Evolutionary conservation across 2,329 filamentous ascomycete genomes (phyloP), one percentile per base, ranked within the genome.

Genomic region (Phialophora expanda): DNA sequence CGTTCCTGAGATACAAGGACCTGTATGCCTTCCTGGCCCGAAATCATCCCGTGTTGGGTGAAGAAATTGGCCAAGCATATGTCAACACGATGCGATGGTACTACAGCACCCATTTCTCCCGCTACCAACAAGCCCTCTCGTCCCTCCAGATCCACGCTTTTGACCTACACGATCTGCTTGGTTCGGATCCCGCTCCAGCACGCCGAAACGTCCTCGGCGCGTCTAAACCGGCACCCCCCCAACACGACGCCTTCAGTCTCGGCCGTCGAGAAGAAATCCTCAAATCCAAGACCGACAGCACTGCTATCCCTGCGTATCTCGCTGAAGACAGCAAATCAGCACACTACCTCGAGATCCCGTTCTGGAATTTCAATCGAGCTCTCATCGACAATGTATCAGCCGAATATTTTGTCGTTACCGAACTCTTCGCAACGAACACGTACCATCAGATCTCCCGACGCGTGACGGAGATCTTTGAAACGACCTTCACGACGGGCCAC

Each of bases 11-110:
- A 72, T 96, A 93, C 80, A 96, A 92, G 76, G 93, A 97, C 38
- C 81, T 97, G 0, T 99, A 89, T 78, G 84, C 87, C 5, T 99
- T 98, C 75, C 83, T 99, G 34, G 88, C 92, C 66, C 89, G 87
- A 72, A 90, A 94, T 70, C 93, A 98, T 73, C 82, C 90, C 0
- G 84, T 87, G n/a, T 86, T 99, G 5, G 92, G 92, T 8, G 89
- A 93, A 61, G 92, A 99, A 77, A 96, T 99, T 70, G 89, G 89
- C 8, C 90, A 92, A 76, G 95, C 96, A 3, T 99, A 99, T 74
- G 89, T 96, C 81, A 97, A 97, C 76, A 99, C 96, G 0, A 99
- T 99, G 92, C 88, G 93, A 61, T 99, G 95, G 95, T 99, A 99
- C 75, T 98, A 98, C 76, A 80, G 90, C 61, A 95, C 90, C 70